Percentiles rank a stretch among this genome's conserved stretches.
These are phyloP conservation scores for Thalia dealbata DNA, from an alignment of 176 grass and related monocot species.

Conservation along the genomic window DNA sequence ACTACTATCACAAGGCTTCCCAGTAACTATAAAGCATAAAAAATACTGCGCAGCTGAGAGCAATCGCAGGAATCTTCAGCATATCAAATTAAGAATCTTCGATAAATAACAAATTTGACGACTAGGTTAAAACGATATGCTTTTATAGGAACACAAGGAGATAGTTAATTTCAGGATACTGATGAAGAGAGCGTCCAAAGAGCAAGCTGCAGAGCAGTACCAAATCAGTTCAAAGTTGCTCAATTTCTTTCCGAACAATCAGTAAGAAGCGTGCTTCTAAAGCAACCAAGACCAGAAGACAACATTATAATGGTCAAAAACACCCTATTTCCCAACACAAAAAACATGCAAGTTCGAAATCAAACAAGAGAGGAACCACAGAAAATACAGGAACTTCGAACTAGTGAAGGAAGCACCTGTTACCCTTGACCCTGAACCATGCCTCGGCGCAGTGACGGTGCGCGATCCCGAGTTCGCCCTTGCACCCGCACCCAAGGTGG, in stretches of 20 bases:
- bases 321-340: not conserved
- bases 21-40: not conserved
- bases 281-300: not conserved
- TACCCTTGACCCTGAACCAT: slow-evolving; percentile 67
- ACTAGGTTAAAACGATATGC: not conserved
- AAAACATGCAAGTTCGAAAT: not conserved
- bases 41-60: not conserved
- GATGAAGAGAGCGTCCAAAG: not conserved
- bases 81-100: not conserved
- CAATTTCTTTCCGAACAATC: not conserved
- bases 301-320: not conserved
- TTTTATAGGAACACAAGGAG: no score
- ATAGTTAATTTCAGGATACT: not conserved
- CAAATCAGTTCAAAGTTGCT: not conserved
- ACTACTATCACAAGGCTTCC: not conserved
- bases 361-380: not conserved
- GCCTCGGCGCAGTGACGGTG: slow-evolving; percentile 66
- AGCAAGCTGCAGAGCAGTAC: not conserved
- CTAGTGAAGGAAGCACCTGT: slow-evolving; percentile 29
- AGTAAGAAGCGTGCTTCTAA: not conserved
- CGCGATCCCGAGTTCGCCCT: slow-evolving; percentile 47
- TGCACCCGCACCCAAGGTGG: slow-evolving; percentile 52
- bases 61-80: not conserved
- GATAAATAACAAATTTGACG: not conserved
- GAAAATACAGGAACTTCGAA: not conserved